Base-by-base conservation (phyloP, 768 basidiomycete species). In the Lepiota subincarnata region DNA sequence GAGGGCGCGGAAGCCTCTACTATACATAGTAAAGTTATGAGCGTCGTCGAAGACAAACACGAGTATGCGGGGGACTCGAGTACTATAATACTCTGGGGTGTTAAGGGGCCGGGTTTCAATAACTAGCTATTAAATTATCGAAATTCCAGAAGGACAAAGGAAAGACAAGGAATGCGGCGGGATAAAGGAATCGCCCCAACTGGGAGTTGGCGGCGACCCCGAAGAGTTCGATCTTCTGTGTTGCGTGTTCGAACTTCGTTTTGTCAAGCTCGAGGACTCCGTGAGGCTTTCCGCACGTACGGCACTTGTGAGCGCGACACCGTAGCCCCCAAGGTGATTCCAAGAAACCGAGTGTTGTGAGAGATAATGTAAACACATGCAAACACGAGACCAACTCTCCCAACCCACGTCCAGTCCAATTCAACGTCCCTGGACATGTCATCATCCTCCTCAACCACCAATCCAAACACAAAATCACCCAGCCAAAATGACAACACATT, bases 401-500 rank as follows among this genome's bases (percentile, higher is more conserved):
- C 24, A 24, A 18, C 2, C 1, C 20, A 14, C 11, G 20, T 35
- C 35, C 13, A 31, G 48, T 26, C 36, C 10, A 18, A 35, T 42
- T 56, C 26, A 31, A 48, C 36, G n/a, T 14, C 35, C 36, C 39
- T 51, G 46, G 49, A 31, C 31, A 31, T 31, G 31, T 31, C 31
- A 2, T 31, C 37, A 20, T 51, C 47, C 16, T 48, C 48, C 11
- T 26, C 35, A 14, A 35, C 47, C 12, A 42, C 16, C 22, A 34
- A n/a, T n/a, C n/a, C 24, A n/a, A 49, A 55, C 24, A 36, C 38
- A 28, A 43, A 36, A 31, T 36, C 44, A 10, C 12, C 19, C 1
- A 46, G 13, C 6, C 24, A 2, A 18, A n/a, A 64, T 66, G 66
- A 72, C 26, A 83, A 87, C 41, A 83, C 90, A 3, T 76, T 92